These are phyloP conservation scores for Sclerospora graminicola DNA, from an alignment of 352 stramenopile species.

Conservation along the genomic window DNA sequence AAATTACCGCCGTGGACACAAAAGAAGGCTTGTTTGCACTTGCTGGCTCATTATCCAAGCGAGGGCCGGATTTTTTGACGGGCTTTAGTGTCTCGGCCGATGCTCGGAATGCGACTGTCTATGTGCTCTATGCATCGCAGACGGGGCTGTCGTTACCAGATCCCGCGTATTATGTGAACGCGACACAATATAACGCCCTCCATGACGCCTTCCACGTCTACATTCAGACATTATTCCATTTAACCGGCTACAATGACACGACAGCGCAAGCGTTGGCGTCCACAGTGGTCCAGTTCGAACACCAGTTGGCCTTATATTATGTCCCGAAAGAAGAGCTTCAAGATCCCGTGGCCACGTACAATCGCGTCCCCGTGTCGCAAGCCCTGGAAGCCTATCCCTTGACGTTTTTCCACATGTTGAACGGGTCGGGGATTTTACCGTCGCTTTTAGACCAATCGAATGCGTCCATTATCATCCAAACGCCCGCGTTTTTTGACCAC, in stretches of 20 bases:
- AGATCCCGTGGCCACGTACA: conserved; percentile 87
- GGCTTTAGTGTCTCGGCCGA: conserved; percentile 58
- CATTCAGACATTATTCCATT: conserved; percentile 60
- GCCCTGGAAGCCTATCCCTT: conserved; percentile 37
- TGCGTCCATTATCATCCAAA: conserved; percentile 42
- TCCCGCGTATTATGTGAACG: conserved; percentile 89
- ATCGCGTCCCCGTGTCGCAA: conserved; percentile 68
- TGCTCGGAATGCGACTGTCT: conserved; percentile 74
- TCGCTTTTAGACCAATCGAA: conserved; percentile 20
- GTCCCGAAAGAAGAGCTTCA: conserved; percentile 85
- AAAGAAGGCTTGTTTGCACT: conserved; percentile 40
- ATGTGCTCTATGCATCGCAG: conserved; percentile 78
- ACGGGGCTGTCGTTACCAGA: conserved; percentile 83
- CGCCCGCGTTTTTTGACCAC: conserved; percentile 40
- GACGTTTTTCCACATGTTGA: conserved; percentile 40
- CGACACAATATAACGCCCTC: conserved; percentile 65
- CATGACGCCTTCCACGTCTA: conserved; percentile 62
- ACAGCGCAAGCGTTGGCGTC: conserved; percentile 28
- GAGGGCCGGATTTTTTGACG: conserved; percentile 75
- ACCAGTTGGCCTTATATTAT: conserved; percentile 64
- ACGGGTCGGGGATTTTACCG: conserved; percentile 28
- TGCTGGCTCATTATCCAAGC: conserved; percentile 38
- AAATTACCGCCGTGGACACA: conserved; percentile 23
- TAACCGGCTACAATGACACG: conserved; percentile 32
- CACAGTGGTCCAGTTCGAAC: conserved; percentile 80